Conservation (phyloP, 805 yeast species). For the Kodamaea kaohsiungensis region DNA sequence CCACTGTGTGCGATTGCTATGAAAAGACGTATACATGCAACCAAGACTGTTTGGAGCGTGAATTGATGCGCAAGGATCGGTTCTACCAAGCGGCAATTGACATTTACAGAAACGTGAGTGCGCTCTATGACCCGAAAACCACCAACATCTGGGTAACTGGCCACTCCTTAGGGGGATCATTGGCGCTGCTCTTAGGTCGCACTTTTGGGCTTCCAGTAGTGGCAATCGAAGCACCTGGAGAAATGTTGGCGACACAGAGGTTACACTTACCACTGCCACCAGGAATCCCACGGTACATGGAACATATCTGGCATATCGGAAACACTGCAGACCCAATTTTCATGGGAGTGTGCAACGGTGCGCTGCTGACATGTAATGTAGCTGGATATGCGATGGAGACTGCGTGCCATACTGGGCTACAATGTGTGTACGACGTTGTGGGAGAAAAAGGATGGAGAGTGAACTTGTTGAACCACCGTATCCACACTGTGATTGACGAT, state of each 20-base stretch:
- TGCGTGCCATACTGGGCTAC: conserved; percentile 86
- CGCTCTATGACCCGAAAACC: conserved; percentile 58
- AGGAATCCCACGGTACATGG: conserved; percentile 73
- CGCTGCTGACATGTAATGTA: conserved; percentile 80
- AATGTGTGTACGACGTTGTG: conserved; percentile 88
- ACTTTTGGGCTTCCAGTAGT: conserved; percentile 91
- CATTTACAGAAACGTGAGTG: conserved; percentile 70
- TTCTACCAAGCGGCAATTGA: conserved; percentile 81
- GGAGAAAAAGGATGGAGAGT: conserved; percentile 90
- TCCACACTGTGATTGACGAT: conserved; percentile 86
- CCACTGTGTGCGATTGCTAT: conserved; percentile 93
- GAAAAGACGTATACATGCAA: conserved; percentile 82
- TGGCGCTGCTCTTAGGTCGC: conserved; percentile 78
- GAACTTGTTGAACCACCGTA: conserved; percentile 82
- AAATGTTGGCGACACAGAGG: conserved; percentile 75
- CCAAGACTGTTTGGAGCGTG: conserved; percentile 80
- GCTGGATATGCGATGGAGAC: conserved; percentile 98
- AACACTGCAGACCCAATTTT: conserved; percentile 96
- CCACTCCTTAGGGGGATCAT: conserved; percentile 91
- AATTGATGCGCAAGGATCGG: conserved; percentile 69
- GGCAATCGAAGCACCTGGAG: conserved; percentile 93
- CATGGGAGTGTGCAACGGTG: conserved; percentile 97
- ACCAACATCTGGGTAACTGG: conserved; percentile 89
- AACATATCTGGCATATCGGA: conserved; percentile 92
- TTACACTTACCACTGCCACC: conserved; percentile 93